phyloP scores from a whole-genome alignment of 345 rosid genomes.

The Citrus reticulata region DNA sequence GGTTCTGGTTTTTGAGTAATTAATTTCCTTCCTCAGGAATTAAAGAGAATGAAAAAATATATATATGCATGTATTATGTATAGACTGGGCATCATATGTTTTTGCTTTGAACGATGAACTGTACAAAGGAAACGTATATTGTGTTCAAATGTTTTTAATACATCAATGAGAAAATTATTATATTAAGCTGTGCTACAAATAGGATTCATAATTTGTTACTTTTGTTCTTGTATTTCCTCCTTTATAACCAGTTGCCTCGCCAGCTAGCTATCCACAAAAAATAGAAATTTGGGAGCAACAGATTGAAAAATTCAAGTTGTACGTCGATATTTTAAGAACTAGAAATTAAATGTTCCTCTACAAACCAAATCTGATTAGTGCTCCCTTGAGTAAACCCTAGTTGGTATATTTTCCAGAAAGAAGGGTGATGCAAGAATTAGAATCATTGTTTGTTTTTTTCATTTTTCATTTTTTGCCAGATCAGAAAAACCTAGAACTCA shows the following conservation, averaged over 20 bases:
- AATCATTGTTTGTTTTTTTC: background rate
- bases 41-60: background rate
- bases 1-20: background rate
- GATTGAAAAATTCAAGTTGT: no score
- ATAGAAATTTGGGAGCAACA: no score
- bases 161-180: background rate
- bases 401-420: background rate
- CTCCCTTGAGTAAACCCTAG: no score
- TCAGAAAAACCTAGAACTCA: background rate
- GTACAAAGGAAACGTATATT: slow-evolving; percentile 3
- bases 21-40: background rate
- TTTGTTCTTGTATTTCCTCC: background rate
- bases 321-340: no score
- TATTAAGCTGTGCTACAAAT: background rate
- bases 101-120: background rate
- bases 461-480: background rate
- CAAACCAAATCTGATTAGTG: background rate
- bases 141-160: background rate
- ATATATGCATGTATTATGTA: background rate
- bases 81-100: background rate
- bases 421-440: background rate
- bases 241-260: background rate
- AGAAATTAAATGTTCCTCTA: background rate
- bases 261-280: no score
- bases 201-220: background rate